Base-by-base conservation (phyloP, 495 filamentous ascomycete genomes). In the Talaromyces wortmannii region DNA sequence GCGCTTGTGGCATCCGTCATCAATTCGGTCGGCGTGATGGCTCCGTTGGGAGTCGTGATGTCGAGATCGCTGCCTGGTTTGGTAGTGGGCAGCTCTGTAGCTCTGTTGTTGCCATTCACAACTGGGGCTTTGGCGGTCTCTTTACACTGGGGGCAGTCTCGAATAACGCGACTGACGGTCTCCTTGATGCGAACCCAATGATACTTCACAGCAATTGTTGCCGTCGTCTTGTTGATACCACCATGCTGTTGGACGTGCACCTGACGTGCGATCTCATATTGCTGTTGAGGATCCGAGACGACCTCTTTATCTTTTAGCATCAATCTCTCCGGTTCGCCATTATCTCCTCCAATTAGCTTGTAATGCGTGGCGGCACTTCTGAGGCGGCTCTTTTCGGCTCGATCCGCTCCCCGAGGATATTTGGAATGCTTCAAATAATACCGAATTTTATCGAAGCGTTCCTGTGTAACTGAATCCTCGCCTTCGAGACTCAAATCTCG, bases 111-210 rank as follows among this genome's bases (percentile, higher is more conserved):
- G 6, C 61, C 64, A 33, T 67, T 69, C 11, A 66, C 53, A 0
- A 57, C 31, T 11, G 82, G 76, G 5, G 69, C 63, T 63, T 90
- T 91, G 56, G 83, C 78, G 36, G 81, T 73, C 56, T 94, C 90
- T 72, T 92, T 95, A 77, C 92, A 98, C 63, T 96, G 84, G 2
- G 83, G 69, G 68, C 94, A 98, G 57, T 94, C 91, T 57, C 87
- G 86, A 73, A 98, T 96, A 64, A 96, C 92, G 59, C 89, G 82
- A 65, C 87, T 92, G 54, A 96, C 94, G 0, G 92, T 97, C 67
- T 97, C 92, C 67, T 97, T 98, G 73, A 98, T 97, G 32, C 94
- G 81, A n/a, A 95, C 92, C 94, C 94, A 98, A 66, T 97, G 94
- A 63, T 90, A 97, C 60, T 88, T 87, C 67, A 96, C 87, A 2